Percentiles rank a stretch among this genome's conserved stretches.
Evolutionary conservation across 2,329 filamentous ascomycete species (phyloP).

Genomic region (Lojkania enalia): DNA sequence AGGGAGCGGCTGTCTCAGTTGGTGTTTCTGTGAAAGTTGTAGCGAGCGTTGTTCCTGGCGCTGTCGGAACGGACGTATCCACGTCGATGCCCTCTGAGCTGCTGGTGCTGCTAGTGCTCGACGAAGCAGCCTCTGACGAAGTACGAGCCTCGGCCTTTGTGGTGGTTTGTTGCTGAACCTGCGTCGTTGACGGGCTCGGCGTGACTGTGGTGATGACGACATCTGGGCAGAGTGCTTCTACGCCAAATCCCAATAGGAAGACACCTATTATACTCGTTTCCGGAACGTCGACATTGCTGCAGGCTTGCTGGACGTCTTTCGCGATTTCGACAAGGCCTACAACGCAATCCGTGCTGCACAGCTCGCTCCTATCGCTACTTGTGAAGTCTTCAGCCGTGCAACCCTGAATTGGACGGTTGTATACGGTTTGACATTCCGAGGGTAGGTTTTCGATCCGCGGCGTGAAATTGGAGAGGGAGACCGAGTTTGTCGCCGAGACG

Average conservation of each 20-base stretch:
- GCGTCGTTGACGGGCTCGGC: conserved; percentile 16
- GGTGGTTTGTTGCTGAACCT: conserved; percentile 15
- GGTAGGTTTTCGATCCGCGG: conserved; percentile 48
- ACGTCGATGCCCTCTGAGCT: background rate
- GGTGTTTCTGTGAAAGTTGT: conserved; percentile 1
- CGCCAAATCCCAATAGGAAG: conserved; percentile 47
- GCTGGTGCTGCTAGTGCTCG: background rate
- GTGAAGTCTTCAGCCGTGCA: conserved; percentile 48
- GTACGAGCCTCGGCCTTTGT: conserved; percentile 7
- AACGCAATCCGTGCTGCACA: conserved; percentile 47
- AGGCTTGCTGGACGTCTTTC: conserved; percentile 37
- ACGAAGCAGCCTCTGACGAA: conserved; percentile 3
- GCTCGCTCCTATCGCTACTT: conserved; percentile 3
- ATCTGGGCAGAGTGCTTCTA: conserved; percentile 45
- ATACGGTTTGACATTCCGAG: conserved; percentile 44
- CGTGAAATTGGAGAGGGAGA: conserved; percentile 51
- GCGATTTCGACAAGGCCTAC: conserved; percentile 43
- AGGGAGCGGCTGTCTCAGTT: conserved; percentile 6
- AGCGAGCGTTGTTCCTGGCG: conserved; percentile 4
- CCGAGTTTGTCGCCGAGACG: conserved; percentile 34
- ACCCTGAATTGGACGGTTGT: conserved; percentile 46
- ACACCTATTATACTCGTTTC: conserved; percentile 48
- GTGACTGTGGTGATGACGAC: conserved; percentile 25
- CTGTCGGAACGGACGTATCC: conserved; percentile 6
- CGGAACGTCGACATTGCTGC: conserved; percentile 39